Evolutionary conservation across 139 green algal genomes (phyloP).

Genomic region (Volvox reticuliferus): DNA sequence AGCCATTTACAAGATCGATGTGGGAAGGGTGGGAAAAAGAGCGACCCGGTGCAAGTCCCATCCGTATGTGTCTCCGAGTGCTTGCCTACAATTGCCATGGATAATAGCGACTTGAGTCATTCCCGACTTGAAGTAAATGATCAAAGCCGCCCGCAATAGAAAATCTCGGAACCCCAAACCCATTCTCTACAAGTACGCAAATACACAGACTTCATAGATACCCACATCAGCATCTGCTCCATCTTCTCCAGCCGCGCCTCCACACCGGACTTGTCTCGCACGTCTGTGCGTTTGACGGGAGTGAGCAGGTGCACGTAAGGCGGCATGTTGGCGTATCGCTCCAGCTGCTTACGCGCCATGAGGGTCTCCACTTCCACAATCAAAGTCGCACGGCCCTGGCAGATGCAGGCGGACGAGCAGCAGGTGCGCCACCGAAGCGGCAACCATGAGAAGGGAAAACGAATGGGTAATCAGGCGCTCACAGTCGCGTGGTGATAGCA

Average conservation of each 20-base stretch:
- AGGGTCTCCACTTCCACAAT: constrained; percentile 68
- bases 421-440: neutral
- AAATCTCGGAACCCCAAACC: no score
- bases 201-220: neutral
- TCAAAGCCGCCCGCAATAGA: no score
- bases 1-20: neutral
- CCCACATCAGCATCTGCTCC: constrained; percentile 56
- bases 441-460: no score
- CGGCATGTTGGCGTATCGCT: constrained; percentile 57
- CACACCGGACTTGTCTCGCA: constrained; percentile 23
- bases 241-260: constrained; percentile 60
- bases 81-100: no score
- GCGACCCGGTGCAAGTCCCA: no score
- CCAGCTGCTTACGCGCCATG: constrained; percentile 55
- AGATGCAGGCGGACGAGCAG: neutral
- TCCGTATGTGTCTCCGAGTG: no score
- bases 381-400: constrained; percentile 52
- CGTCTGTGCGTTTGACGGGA: constrained; percentile 37
- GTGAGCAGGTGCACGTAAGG: constrained; percentile 67
- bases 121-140: no score
- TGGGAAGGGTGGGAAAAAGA: no score
- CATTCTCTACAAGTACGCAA: no score
- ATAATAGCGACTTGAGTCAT: no score
- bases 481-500: no score
- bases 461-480: no score